Conservation (phyloP, 106 monocot species). For the Acorus gramineus region DNA sequence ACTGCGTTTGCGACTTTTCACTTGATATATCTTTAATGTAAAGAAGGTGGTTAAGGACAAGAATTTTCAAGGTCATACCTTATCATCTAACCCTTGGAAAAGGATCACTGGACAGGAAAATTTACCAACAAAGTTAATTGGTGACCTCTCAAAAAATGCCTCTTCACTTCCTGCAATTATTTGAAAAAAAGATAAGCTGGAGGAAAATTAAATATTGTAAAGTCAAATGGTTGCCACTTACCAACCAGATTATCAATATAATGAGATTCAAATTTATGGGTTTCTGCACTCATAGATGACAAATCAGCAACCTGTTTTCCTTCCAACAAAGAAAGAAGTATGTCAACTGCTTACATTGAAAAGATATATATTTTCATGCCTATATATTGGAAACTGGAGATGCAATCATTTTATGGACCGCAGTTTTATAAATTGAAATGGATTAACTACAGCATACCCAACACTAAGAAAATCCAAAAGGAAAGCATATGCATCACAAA, state of each 20-base stretch:
- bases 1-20: no score
- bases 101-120: conserved; percentile 85
- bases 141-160: conserved; percentile 61
- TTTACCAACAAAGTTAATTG: conserved; percentile 82
- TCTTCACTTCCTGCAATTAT: conserved; percentile 36
- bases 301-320: conserved; percentile 71
- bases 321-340: background rate
- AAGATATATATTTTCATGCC: no score
- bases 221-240: conserved; percentile 14
- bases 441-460: no score
- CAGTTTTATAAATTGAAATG: no score
- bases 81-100: conserved; percentile 95
- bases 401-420: no score
- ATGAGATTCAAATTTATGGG: conserved; percentile 91
- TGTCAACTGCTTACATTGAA: background rate
- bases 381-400: no score
- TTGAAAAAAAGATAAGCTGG: background rate
- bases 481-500: no score
- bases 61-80: conserved; percentile 31
- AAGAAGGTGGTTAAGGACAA: no score
- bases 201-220: background rate
- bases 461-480: no score
- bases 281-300: conserved; percentile 57
- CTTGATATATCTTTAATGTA: no score
- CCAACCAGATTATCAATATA: conserved; percentile 83